A percentile compares a stretch with the other conserved stretches of the same genome.
These are phyloP conservation scores for Cercospora beticola DNA, from an alignment of 2,329 filamentous ascomycete genomes.

Conservation along the genomic window DNA sequence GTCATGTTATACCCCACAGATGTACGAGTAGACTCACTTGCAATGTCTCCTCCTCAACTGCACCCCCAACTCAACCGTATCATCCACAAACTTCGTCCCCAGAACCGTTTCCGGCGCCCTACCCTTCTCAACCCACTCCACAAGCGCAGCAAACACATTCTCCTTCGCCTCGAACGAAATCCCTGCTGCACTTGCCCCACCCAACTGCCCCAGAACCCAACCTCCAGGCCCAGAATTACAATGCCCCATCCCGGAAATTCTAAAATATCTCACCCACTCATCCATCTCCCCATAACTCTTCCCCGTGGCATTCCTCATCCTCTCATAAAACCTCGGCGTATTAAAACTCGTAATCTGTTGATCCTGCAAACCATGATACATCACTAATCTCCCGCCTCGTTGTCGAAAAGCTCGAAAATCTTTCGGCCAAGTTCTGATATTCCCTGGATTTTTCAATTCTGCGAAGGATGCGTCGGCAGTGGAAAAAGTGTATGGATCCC, in stretches of 20 bases:
- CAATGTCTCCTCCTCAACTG: not conserved
- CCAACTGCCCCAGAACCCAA: slow-evolving; percentile 15
- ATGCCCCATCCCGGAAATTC: slow-evolving; percentile 44
- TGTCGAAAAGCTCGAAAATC: slow-evolving; percentile 40
- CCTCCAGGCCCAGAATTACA: slow-evolving; percentile 36
- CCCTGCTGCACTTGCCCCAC: slow-evolving; percentile 25
- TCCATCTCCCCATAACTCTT: slow-evolving; percentile 24
- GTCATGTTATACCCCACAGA: not conserved
- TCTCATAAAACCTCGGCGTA: slow-evolving; percentile 23
- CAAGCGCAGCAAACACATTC: slow-evolving; percentile 32
- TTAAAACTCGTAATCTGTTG: slow-evolving; percentile 5
- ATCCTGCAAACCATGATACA: slow-evolving; percentile 26
- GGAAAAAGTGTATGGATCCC: slow-evolving; percentile 41
- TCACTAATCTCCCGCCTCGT: slow-evolving; percentile 46
- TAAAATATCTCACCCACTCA: slow-evolving; percentile 41
- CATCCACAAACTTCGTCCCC: slow-evolving; percentile 8
- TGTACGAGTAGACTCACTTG: not conserved
- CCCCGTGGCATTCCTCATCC: slow-evolving; percentile 14
- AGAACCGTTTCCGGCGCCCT: slow-evolving; percentile 28
- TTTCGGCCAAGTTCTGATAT: slow-evolving; percentile 42
- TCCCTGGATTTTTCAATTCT: slow-evolving; percentile 39
- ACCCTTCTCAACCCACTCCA: slow-evolving; percentile 38
- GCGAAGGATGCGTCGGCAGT: slow-evolving; percentile 42
- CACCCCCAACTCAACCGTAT: not conserved
- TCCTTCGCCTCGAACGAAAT: slow-evolving; percentile 26